Percentiles rank a stretch among this genome's conserved stretches.
Conservation (phyloP, 2,329 filamentous ascomycete species). For the Zymoseptoria crescenta region DNA sequence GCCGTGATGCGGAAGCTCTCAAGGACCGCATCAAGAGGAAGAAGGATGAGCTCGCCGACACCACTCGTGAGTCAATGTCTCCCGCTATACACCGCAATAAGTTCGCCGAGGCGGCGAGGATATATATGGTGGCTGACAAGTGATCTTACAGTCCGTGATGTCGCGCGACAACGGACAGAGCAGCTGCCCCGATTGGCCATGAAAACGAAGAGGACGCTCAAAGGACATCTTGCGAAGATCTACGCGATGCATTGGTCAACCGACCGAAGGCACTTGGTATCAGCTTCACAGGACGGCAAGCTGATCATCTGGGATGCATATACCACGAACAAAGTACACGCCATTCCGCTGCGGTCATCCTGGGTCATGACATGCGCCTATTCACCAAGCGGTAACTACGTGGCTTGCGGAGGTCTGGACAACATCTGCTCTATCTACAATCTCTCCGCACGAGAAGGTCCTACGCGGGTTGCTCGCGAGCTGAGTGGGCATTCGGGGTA, state of each 20-base stretch:
- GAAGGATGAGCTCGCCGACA: constrained; percentile 99
- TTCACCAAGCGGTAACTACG: constrained; percentile 94
- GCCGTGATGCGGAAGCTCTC: constrained; percentile 92
- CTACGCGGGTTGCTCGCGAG: constrained; percentile 89
- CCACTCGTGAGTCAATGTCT: constrained; percentile 66
- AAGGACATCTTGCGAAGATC: constrained; percentile 97
- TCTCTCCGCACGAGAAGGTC: constrained; percentile 92
- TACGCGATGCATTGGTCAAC: constrained; percentile 99
- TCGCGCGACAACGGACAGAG: constrained; percentile 88
- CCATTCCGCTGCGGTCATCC: constrained; percentile 91
- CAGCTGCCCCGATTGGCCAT: constrained; percentile 87
- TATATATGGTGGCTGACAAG: constrained; percentile 12
- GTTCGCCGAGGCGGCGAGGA: background rate
- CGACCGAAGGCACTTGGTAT: constrained; percentile 91
- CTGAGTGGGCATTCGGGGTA: constrained; percentile 96
- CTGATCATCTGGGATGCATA: constrained; percentile 99
- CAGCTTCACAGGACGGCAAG: constrained; percentile 97
- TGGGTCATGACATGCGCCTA: constrained; percentile 99
- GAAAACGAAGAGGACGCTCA: constrained; percentile 94
- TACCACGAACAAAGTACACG: constrained; percentile 98
- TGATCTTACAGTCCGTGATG: constrained; percentile 65
- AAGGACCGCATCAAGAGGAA: constrained; percentile 96
- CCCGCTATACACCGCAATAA: background rate
- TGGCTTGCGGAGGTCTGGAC: constrained; percentile 95
- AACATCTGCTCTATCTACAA: constrained; percentile 99